Evolutionary conservation across 768 basidiomycete species (phyloP).

Genomic region (Lactarius deliciosus): DNA sequence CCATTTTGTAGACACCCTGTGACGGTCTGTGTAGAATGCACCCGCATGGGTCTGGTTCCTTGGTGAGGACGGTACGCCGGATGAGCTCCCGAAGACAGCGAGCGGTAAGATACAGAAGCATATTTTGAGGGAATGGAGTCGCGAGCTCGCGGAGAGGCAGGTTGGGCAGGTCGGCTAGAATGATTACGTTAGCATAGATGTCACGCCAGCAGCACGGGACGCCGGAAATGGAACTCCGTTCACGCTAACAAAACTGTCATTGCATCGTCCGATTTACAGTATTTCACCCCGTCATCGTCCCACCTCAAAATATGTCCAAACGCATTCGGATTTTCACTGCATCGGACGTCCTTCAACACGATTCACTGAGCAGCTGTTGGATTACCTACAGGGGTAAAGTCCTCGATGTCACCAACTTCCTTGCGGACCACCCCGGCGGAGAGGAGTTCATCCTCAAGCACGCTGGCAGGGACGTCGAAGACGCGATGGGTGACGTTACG

Average conservation of each 20-base stretch:
- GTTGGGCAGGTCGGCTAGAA: slow-evolving; percentile 38
- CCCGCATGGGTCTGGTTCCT: slow-evolving; percentile 85
- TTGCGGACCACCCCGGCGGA: slow-evolving; percentile 90
- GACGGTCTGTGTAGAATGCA: slow-evolving; percentile 53
- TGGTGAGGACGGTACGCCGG: slow-evolving; percentile 57
- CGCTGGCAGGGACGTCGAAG: slow-evolving; percentile 82
- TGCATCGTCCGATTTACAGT: background rate
- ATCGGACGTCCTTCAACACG: slow-evolving; percentile 73
- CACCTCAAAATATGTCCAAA: slow-evolving; percentile 48
- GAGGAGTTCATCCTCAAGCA: slow-evolving; percentile 84
- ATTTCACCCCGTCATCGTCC: slow-evolving; percentile 15
- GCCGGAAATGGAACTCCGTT: background rate
- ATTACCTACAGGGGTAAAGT: slow-evolving; percentile 78
- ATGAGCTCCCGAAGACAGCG: slow-evolving; percentile 77
- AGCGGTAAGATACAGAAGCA: slow-evolving; percentile 90
- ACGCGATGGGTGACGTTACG: slow-evolving; percentile 72
- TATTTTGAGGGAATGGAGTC: slow-evolving; percentile 67
- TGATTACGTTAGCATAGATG: background rate
- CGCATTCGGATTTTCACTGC: slow-evolving; percentile 70
- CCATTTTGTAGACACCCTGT: background rate
- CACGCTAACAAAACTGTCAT: background rate
- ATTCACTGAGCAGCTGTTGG: slow-evolving; percentile 68
- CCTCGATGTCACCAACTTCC: slow-evolving; percentile 85
- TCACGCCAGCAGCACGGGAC: background rate
- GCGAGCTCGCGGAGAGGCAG: slow-evolving; percentile 47